Evolutionary conservation across 352 stramenopile species (phyloP).

Genomic region (Pythium chondricola): DNA sequence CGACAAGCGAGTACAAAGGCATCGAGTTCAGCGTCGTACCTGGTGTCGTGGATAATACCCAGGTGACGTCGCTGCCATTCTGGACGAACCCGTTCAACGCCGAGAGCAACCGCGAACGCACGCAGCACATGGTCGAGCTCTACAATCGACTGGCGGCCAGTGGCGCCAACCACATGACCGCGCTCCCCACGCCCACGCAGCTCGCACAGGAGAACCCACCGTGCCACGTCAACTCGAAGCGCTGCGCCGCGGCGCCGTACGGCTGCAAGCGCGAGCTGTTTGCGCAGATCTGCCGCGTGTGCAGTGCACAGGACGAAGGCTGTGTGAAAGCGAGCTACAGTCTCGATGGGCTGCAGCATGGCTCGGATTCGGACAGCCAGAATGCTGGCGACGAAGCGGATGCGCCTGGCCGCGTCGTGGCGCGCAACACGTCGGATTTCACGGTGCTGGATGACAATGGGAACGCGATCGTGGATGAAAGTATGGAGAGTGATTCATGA

Average conservation of each 20-base stretch:
- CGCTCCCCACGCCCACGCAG: conserved; percentile 24
- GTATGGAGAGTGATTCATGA: no score
- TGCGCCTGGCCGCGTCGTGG: background rate
- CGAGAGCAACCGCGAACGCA: conserved; percentile 25
- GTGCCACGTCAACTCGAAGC: conserved; percentile 44
- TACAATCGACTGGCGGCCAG: conserved; percentile 27
- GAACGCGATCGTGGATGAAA: background rate
- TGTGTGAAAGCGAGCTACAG: conserved; percentile 20
- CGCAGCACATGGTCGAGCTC: conserved; percentile 28
- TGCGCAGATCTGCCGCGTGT: conserved; percentile 46
- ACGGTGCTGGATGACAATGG: conserved; percentile 1
- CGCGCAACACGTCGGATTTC: background rate
- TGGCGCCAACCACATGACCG: conserved; percentile 26
- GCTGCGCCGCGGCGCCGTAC: conserved; percentile 20
- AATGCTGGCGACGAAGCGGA: background rate
- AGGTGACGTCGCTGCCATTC: conserved; percentile 35
- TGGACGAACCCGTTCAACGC: conserved; percentile 38
- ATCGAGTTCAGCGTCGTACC: conserved; percentile 34
- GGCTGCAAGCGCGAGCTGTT: conserved; percentile 51
- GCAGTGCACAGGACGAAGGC: conserved; percentile 7
- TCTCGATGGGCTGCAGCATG: conserved; percentile 1
- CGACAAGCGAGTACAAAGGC: conserved; percentile 19
- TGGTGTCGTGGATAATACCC: conserved; percentile 6
- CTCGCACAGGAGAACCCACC: conserved; percentile 36
- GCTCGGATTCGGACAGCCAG: no score